A percentile compares a stretch with the other conserved stretches of the same genome.
Evolutionary conservation across 2,329 filamentous ascomycete genomes (phyloP).

Genomic region (Fusarium chaquense): DNA sequence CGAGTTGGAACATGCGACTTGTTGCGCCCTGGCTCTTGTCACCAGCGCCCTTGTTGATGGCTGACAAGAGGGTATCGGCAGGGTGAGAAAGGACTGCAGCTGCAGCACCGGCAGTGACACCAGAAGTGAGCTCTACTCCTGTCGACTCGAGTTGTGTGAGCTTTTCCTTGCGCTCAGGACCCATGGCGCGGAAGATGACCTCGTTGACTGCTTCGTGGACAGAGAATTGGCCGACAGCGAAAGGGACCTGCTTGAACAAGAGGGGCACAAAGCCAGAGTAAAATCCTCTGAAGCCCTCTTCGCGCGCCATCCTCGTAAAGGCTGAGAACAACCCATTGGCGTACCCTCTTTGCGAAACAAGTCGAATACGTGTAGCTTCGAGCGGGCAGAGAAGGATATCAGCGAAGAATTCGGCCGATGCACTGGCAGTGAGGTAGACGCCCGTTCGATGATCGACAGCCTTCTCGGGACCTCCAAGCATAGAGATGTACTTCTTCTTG

Average conservation of each 20-base stretch:
- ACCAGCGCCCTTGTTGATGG: slow-evolving; percentile 67
- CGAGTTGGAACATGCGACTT: slow-evolving; percentile 65
- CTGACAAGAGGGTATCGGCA: slow-evolving; percentile 74
- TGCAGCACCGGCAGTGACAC: slow-evolving; percentile 88
- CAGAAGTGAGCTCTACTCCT: slow-evolving; percentile 85
- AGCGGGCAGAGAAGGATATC: slow-evolving; percentile 90
- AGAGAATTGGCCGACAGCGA: slow-evolving; percentile 94
- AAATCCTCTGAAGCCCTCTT: slow-evolving; percentile 83
- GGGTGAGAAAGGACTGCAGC: slow-evolving; percentile 91
- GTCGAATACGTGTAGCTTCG: slow-evolving; percentile 82
- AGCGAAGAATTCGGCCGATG: slow-evolving; percentile 77
- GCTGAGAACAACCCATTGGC: slow-evolving; percentile 77
- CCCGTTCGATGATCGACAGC: slow-evolving; percentile 61
- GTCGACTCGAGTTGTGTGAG: slow-evolving; percentile 80
- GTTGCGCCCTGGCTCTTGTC: slow-evolving; percentile 61
- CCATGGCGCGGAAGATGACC: slow-evolving; percentile 76
- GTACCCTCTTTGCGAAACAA: slow-evolving; percentile 85
- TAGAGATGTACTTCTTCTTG: slow-evolving; percentile 86
- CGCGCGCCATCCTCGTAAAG: slow-evolving; percentile 79
- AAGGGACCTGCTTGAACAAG: slow-evolving; percentile 90
- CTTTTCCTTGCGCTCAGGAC: slow-evolving; percentile 73
- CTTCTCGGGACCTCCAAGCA: slow-evolving; percentile 66
- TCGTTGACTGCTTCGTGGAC: slow-evolving; percentile 92
- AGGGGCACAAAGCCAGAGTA: slow-evolving; percentile 92
- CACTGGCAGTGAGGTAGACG: slow-evolving; percentile 79